These are phyloP conservation scores for Gymnopilus dilepis DNA, from an alignment of 768 basidiomycete genomes.

Conservation along the genomic window DNA sequence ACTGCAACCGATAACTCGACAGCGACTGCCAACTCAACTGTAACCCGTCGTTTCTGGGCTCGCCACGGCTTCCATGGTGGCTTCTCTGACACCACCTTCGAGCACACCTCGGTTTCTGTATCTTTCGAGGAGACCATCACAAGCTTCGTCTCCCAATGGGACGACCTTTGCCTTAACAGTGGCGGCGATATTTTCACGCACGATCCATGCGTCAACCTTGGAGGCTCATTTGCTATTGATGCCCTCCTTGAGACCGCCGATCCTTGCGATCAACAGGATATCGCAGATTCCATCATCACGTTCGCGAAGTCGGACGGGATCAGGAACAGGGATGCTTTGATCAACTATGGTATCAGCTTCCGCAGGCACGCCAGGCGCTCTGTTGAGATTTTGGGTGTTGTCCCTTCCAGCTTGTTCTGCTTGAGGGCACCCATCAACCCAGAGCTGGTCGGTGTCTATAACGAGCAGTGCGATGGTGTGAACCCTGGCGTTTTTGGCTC, in stretches of 20 bases:
- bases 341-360: constrained; percentile 48
- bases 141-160: constrained; percentile 46
- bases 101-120: constrained; percentile 18
- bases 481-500: constrained; percentile 50
- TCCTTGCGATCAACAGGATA: constrained; percentile 54
- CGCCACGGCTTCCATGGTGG: constrained; percentile 17
- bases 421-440: constrained; percentile 42
- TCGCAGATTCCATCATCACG: constrained; percentile 55
- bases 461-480: constrained; percentile 48
- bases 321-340: constrained; percentile 43
- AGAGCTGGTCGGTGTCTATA: constrained; percentile 46
- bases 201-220: constrained; percentile 48
- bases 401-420: constrained; percentile 55
- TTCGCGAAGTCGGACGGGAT: constrained; percentile 52
- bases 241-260: constrained; percentile 50
- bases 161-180: constrained; percentile 47
- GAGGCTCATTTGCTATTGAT: constrained; percentile 44
- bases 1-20: constrained; percentile 19
- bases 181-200: constrained; percentile 46
- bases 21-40: constrained; percentile 14
- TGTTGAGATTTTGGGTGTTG: constrained; percentile 45
- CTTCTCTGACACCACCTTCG: constrained; percentile 18
- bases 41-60: constrained; percentile 26
- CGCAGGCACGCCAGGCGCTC: constrained; percentile 49
- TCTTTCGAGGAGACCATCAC: constrained; percentile 33